phyloP scores from a whole-genome alignment of 345 rosid species.

The Euphorbia pulcherrima region DNA sequence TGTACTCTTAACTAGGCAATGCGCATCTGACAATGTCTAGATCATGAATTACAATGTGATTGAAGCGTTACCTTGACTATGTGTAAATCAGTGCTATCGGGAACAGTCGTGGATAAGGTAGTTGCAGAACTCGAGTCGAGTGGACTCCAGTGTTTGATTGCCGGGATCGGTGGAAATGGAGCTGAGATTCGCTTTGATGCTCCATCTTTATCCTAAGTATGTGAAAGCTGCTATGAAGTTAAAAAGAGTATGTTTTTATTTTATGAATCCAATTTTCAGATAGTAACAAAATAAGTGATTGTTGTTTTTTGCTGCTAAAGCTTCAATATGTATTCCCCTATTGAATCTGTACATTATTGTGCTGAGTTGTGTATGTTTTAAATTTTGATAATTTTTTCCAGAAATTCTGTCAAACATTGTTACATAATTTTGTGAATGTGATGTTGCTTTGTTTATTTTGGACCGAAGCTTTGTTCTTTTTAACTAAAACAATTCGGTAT shows the following conservation, averaged over 20 bases:
- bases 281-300: not conserved
- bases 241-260: not conserved
- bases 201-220: conserved; percentile 40
- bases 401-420: no score
- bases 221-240: not conserved
- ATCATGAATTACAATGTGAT: not conserved
- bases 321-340: not conserved
- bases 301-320: not conserved
- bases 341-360: not conserved
- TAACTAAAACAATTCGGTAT: no score
- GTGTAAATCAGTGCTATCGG: conserved; percentile 43
- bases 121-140: conserved; percentile 61
- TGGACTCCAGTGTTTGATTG: conserved; percentile 81
- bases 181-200: conserved; percentile 51
- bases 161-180: conserved; percentile 74
- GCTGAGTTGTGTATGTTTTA: not conserved
- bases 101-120: conserved; percentile 51
- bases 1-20: not conserved
- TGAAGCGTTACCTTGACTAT: conserved; percentile 34
- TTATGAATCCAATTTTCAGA: not conserved
- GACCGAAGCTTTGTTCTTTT: no score
- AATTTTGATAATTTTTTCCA: not conserved
- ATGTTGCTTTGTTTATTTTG: no score
- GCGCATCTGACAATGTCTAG: no score
- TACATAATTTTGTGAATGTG: not conserved